Evolutionary conservation across 2,329 filamentous ascomycete species (phyloP).

Genomic region (Septoria linicola): DNA sequence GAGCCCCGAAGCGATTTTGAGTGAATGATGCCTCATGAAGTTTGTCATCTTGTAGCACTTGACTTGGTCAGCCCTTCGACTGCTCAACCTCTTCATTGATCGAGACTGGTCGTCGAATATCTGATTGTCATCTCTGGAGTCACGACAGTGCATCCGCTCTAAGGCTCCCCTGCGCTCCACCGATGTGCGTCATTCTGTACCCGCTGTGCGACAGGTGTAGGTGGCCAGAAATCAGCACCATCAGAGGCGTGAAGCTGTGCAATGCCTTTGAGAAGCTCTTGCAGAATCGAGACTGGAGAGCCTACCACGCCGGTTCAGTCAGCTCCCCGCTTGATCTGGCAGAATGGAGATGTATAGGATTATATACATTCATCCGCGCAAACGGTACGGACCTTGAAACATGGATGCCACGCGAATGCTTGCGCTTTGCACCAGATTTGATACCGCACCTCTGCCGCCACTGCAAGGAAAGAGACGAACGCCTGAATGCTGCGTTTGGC

Average conservation of each 20-base stretch:
- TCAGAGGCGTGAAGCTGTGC: constrained; percentile 14
- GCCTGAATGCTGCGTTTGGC: constrained; percentile 6
- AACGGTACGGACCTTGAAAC: constrained; percentile 8
- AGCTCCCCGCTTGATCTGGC: constrained; percentile 3
- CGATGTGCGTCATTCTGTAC: constrained; percentile 24
- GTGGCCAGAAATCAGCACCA: constrained; percentile 15
- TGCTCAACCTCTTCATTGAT: no score
- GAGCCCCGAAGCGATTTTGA: constrained; percentile 42
- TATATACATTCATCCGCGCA: constrained; percentile 14
- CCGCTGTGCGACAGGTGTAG: constrained; percentile 19
- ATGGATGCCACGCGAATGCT: constrained; percentile 12
- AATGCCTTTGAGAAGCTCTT: constrained; percentile 10
- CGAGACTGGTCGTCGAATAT: no score
- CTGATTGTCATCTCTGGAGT: no score
- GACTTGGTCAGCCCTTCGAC: background rate
- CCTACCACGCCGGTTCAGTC: background rate
- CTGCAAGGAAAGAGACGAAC: constrained; percentile 10
- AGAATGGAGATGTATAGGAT: constrained; percentile 12
- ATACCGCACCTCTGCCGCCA: constrained; percentile 12
- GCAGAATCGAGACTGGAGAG: constrained; percentile 7
- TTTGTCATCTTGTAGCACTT: no score
- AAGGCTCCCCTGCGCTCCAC: background rate
- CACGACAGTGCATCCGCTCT: constrained; percentile 1
- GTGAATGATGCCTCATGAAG: constrained; percentile 22
- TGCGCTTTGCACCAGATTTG: constrained; percentile 9